A percentile compares a stretch with the other conserved stretches of the same genome.
phyloP scores from a whole-genome alignment of 768 basidiomycete genomes.

The Kwoniella europaea region DNA sequence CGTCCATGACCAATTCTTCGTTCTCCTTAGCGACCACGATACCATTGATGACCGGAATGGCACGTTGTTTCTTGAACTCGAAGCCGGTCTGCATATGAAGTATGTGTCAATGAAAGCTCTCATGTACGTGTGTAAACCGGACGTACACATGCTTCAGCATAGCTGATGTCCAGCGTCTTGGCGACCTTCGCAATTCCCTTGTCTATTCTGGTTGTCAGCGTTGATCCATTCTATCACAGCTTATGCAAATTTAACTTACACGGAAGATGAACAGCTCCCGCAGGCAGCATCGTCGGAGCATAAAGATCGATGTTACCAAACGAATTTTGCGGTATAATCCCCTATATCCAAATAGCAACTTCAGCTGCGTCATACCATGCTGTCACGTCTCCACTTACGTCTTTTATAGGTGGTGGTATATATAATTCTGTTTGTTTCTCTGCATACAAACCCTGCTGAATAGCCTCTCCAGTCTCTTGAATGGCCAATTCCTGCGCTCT shows the following conservation, averaged over 20 bases:
- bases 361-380: background rate
- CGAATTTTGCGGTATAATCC: conserved; percentile 88
- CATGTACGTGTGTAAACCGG: background rate
- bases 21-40: conserved; percentile 85
- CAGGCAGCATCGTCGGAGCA: conserved; percentile 90
- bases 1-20: conserved; percentile 75
- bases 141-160: conserved; percentile 93
- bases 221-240: background rate
- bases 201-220: conserved; percentile 61
- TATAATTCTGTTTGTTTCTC: conserved; percentile 82
- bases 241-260: conserved; percentile 64
- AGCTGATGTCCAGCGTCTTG: conserved; percentile 81
- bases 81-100: conserved; percentile 74
- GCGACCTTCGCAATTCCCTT: conserved; percentile 90
- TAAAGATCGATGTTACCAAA: conserved; percentile 98
- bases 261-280: conserved; percentile 84
- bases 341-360: conserved; percentile 62
- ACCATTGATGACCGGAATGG: conserved; percentile 81
- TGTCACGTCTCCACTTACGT: conserved; percentile 65
- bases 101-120: background rate
- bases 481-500: conserved; percentile 72
- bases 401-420: conserved; percentile 75
- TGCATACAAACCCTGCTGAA: conserved; percentile 87
- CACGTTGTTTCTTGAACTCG: conserved; percentile 91
- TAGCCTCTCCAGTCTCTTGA: conserved; percentile 63